Evolutionary conservation across 495 filamentous ascomycete genomes (phyloP), one percentile per base, ranked within the genome.

Genomic region (Penicillium robsamsonii): DNA sequence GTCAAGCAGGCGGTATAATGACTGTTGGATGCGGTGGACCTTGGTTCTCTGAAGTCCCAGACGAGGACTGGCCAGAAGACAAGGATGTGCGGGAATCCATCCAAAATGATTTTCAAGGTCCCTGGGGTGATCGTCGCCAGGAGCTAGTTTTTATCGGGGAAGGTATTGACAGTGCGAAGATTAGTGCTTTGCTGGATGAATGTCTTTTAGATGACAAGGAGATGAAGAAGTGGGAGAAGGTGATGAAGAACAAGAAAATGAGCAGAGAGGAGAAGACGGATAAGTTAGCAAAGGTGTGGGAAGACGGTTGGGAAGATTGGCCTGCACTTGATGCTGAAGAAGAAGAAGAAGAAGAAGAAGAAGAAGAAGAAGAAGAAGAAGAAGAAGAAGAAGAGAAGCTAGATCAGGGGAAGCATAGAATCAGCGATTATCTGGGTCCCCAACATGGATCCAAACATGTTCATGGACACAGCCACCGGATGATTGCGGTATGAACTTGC

Each of bases 141-240:
- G 82, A 85, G 59, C 55, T 84, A 15, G 82, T 85, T 46, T 82
- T 84, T 43, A 84, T 84, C 47, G 81, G 81, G 0, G 77, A 81
- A 47, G 72, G 76, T 6, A 70, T 85, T 38, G 81, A 81, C 53
- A 42, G 63, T 10, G 59, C 52, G 13, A 64, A 64, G 11, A 70
- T 85, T 7, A 71, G 70, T 9, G 53, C 64, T 35, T 51, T 75
- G 29, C 56, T 85, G 11, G 75, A 85, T 63, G 64, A 68, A 12
- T 83, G 81, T 62, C 64, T 84, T 27, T 58, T 84, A 15, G 61
- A 71, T 50, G 75, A 81, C 18, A 54, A 61, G 6, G 81, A 84
- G 51, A 81, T 79, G 71, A 63, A 62, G 51, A 57, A 59, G 13
- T 84, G 80, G 79, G 75, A 81, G 61, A 64, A 57, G 57, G 67